Conservation (phyloP, 257 asterid genomes). For the Eustoma russellianum region DNA sequence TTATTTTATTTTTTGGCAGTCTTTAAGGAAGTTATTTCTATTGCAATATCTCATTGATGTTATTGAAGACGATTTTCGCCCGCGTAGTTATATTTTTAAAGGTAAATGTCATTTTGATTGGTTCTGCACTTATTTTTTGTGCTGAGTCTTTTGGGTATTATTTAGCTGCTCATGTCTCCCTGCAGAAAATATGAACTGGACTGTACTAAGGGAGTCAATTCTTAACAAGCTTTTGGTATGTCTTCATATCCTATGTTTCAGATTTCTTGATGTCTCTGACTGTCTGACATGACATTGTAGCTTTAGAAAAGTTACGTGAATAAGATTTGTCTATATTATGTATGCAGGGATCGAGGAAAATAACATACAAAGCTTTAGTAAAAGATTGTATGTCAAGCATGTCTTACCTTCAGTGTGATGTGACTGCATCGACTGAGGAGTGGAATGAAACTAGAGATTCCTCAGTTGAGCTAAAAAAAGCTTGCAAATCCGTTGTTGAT, state of each 20-base stretch:
- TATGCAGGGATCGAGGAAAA: conserved; percentile 83
- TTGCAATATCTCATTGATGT: conserved; percentile 70
- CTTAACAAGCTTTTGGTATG: conserved; percentile 75
- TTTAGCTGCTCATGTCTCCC: conserved; percentile 2
- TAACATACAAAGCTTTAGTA: conserved; percentile 47
- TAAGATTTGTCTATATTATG: conserved; percentile 2
- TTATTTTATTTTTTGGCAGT: conserved; percentile 35
- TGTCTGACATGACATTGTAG: neutral
- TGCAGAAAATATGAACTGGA: conserved; percentile 75
- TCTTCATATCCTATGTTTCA: conserved; percentile 5
- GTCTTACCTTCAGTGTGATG: conserved; percentile 27
- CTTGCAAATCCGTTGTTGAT: conserved; percentile 23
- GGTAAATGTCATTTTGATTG: conserved; percentile 28
- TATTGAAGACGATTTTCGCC: conserved; percentile 64
- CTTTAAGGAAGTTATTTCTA: conserved; percentile 58
- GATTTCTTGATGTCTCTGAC: conserved; percentile 1
- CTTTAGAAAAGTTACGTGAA: neutral
- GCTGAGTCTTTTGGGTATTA: neutral
- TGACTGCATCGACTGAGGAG: conserved; percentile 25
- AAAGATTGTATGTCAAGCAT: conserved; percentile 49
- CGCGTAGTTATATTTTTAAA: conserved; percentile 45
- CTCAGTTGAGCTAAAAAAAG: conserved; percentile 20
- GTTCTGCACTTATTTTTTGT: neutral
- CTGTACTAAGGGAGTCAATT: conserved; percentile 59
- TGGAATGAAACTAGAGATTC: conserved; percentile 18